Conservation (phyloP, 805 yeast genomes). For the Kurtzmaniella cleridarum region DNA sequence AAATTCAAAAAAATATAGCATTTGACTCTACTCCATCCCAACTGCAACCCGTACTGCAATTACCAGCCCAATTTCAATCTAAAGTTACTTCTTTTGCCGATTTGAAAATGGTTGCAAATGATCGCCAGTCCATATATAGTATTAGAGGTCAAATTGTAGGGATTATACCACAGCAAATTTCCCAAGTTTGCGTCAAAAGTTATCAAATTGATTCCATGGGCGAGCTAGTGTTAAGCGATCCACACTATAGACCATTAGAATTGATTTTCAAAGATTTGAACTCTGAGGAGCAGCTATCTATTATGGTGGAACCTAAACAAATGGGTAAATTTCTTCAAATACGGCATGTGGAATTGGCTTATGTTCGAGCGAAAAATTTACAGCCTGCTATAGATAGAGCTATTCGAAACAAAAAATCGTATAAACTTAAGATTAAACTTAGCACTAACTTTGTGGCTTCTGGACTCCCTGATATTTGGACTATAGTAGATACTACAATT, state of each 20-base stretch:
- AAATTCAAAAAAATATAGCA: too few relatives aligned
- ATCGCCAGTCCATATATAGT: constrained; percentile 1
- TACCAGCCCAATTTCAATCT: too few relatives aligned
- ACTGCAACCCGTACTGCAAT: too few relatives aligned
- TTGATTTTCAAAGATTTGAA: constrained; percentile 17
- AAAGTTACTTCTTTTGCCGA: background rate
- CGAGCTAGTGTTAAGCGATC: constrained; percentile 15
- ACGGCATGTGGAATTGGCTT: constrained; percentile 11
- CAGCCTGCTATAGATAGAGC: too few relatives aligned
- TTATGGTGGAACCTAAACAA: constrained; percentile 11
- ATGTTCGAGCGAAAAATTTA: constrained; percentile 1
- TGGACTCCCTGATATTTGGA: too few relatives aligned
- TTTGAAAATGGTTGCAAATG: background rate
- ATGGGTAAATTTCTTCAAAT: constrained; percentile 9
- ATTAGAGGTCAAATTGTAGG: constrained; percentile 18
- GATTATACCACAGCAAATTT: constrained; percentile 20
- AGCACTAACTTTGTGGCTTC: too few relatives aligned
- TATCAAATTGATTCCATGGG: constrained; percentile 9
- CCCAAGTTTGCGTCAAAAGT: constrained; percentile 22
- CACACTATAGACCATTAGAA: constrained; percentile 18
- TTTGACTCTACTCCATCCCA: too few relatives aligned
- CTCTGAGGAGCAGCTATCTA: constrained; percentile 8
- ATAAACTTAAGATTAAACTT: too few relatives aligned
- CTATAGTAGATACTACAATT: too few relatives aligned
- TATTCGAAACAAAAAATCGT: too few relatives aligned